Percentiles rank a stretch among this genome's conserved stretches.
These are phyloP conservation scores for Salicornia ramosissima DNA, from an alignment of 148 eudicot genomes.

Conservation along the genomic window DNA sequence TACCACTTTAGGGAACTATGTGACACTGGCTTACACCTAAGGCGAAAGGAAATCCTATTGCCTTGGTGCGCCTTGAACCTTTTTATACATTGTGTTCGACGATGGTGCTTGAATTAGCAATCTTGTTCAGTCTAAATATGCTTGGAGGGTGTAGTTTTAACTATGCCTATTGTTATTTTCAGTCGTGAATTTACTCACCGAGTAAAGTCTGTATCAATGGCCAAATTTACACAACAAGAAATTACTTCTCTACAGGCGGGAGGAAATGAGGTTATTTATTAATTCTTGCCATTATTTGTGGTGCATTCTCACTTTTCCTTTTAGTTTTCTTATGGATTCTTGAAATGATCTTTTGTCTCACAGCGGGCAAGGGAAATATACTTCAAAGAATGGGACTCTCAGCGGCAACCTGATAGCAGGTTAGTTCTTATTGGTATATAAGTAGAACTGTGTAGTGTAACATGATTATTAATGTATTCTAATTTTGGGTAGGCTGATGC, in stretches of 20 bases:
- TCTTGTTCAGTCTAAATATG: neutral
- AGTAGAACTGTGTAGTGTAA: neutral
- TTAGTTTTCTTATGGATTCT: constrained; percentile 12
- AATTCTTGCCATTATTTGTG: neutral
- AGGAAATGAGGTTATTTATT: constrained; percentile 73
- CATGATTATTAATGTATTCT: neutral
- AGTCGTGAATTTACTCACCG: constrained; percentile 99
- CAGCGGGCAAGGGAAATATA: constrained; percentile 86
- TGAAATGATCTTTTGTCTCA: neutral
- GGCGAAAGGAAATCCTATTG: too few relatives aligned
- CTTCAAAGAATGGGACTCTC: constrained; percentile 90
- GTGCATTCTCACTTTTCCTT: constrained; percentile 1
- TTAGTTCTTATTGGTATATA: constrained; percentile 21
- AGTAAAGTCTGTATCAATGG: constrained; percentile 95
- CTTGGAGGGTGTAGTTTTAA: neutral
- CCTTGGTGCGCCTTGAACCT: too few relatives aligned
- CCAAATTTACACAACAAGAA: constrained; percentile 94
- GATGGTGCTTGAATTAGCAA: constrained; percentile 5
- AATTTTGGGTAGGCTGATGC: neutral
- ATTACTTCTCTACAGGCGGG: constrained; percentile 91
- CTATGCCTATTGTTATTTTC: constrained; percentile 19
- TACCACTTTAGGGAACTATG: too few relatives aligned
- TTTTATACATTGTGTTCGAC: too few relatives aligned
- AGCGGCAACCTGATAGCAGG: constrained; percentile 75
- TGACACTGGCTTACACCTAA: too few relatives aligned